Base-by-base conservation (phyloP, 805 yeast species). In the Starmerella cellae region DNA sequence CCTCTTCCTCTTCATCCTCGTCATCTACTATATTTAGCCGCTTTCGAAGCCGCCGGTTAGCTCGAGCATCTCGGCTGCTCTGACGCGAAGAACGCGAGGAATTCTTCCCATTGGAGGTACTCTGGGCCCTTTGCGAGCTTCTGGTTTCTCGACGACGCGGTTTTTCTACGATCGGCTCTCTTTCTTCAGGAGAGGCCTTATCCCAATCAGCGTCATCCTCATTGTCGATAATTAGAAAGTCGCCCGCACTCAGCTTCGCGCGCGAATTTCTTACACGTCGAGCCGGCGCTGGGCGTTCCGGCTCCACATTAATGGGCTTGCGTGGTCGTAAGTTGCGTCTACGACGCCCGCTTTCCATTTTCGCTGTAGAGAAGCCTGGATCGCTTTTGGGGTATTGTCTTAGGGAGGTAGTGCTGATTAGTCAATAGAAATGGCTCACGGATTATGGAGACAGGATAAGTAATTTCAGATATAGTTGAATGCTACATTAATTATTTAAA, bases 301-400 rank as follows among this genome's bases (percentile, higher is more conserved):
- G 21, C 21, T 33, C n/a, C 20, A 27, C 19, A 39, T 29, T 29
- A 29, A 19, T 31, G 23, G 36, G 45, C 27, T 43, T 43, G 19
- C 51, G 45, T 17, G 51, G 51, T 28, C 51, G 37, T 39, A 48
- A 38, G 30, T 48, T 48, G 26, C 52, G 43, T 22, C 26, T 19
- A 17, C 35, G 35, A 18, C 35, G 35, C 8, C n/a, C 14, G 4
- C 35, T 22, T 5, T 31, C 35, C 35, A 17, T 14, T 5, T 31
- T 31, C 22, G 8, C 8, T 17, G 19, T 18, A 5, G 22, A 14
- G 8, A 24, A 26, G 28, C 13, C 28, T 13, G 28, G 13, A 26
- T 10, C 11, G 13, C 9, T 26, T 13, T 26, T 26, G 28, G 13
- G 28, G 9, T 13, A 26, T 10, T 26, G 13, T 26, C 28, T 26